Evolutionary conservation across 805 yeast genomes (phyloP), one percentile per base, ranked within the genome.

Genomic region (Ogataea naganishii): DNA sequence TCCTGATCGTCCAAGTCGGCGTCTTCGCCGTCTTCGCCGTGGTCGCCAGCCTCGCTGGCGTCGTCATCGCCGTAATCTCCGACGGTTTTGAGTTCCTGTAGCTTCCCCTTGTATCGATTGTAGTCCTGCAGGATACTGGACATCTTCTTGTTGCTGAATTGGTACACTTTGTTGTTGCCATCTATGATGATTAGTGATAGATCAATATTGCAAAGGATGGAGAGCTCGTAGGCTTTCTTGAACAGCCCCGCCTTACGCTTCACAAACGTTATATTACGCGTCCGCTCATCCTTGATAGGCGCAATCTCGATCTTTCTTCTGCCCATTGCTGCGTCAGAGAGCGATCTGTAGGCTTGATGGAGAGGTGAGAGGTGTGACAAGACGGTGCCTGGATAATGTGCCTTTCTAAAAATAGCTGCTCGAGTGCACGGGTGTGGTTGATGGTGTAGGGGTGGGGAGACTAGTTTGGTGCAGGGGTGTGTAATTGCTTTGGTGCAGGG

Each of bases 221-320:
- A 76, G 32, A 92, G 64, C 53, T 81, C 92, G 49, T 80, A 81
- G 2, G 89, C 89, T 53, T 80, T 81, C 48, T 82, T 82, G 58
- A 92, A 88, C 19, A 89, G 64, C 3, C 98, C 98, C 0, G 95
- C 94, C 54, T 89, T 89, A 33, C 98, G 72, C 56, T 89, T 89
- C 39, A 84, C 84, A 53, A 89, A 92, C 0, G 98, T 89, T 13
- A 78, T 83, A 5, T 81, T 74, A 34, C 83, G 57, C 57, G 86
- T 89, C 33, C 97, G 66, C 53, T 89, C 96, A 44, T 89, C 95
- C 9, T 75, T 63, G 35, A 89, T 76, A 21, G 97, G 97, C 56
- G 83, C 76, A 45, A 89, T 89, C 38, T 82, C 92, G 41, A 89
- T 89, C 57, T 89, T 92, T 62, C 96, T 80, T 66, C 98, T 80